Evolutionary conservation across 345 rosid species (phyloP).

Genomic region (Gossypium bickii): DNA sequence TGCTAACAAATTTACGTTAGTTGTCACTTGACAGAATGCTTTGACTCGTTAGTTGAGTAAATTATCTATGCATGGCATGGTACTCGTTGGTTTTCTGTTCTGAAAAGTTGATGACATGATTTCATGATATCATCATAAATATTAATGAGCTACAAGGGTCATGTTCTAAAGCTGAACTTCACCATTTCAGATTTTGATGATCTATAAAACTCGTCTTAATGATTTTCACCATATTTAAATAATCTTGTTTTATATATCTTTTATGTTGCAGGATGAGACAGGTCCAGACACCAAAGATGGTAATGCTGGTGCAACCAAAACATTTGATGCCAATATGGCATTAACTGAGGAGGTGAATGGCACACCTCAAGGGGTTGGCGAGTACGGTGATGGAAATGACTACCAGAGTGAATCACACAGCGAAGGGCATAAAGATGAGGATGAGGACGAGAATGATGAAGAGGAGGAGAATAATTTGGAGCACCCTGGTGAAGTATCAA

Average conservation of each 20-base stretch:
- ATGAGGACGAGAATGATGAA: constrained; percentile 40
- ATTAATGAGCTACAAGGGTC: background rate
- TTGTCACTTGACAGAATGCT: background rate
- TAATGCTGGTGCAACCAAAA: constrained; percentile 36
- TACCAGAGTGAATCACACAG: constrained; percentile 25
- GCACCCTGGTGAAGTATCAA: constrained; percentile 76
- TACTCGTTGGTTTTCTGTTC: background rate
- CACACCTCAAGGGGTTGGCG: constrained; percentile 40
- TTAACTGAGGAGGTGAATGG: constrained; percentile 80
- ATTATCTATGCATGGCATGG: background rate
- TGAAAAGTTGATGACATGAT: background rate
- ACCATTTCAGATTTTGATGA: background rate
- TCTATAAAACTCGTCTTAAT: background rate
- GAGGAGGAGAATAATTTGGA: constrained; percentile 51
- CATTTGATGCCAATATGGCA: constrained; percentile 32
- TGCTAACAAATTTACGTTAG: background rate
- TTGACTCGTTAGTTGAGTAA: background rate
- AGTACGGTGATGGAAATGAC: constrained; percentile 29
- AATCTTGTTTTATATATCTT: background rate
- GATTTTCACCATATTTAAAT: background rate
- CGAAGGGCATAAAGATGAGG: constrained; percentile 27
- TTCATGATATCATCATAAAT: background rate
- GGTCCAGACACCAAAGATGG: constrained; percentile 34
- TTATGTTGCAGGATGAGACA: constrained; percentile 40
- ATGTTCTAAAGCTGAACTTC: background rate